Conservation (phyloP, 2,329 filamentous ascomycete genomes). For the Trichoderma brevicompactum region DNA sequence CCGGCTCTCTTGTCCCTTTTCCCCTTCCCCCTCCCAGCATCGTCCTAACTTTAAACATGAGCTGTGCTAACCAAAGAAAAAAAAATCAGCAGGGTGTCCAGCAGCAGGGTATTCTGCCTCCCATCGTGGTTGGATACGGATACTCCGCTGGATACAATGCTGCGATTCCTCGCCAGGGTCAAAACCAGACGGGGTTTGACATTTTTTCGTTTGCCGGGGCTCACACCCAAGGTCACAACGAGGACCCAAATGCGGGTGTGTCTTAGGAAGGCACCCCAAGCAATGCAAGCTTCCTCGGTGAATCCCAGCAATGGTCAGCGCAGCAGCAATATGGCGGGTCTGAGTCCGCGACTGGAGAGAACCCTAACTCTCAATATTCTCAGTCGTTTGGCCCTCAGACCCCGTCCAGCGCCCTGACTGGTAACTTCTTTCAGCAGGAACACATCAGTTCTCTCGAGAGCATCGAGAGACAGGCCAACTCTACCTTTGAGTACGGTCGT, state of each 20-base stretch:
- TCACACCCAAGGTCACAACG: constrained; percentile 25
- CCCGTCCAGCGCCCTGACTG: neutral
- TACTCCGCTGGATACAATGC: neutral
- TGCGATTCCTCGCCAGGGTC: neutral
- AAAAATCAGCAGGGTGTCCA: neutral
- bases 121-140: neutral
- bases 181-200: neutral
- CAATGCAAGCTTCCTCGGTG: neutral
- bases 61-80: neutral
- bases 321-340: neutral
- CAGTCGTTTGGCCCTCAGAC: neutral
- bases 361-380: neutral
- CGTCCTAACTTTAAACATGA: neutral
- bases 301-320: neutral
- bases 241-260: constrained; percentile 18
- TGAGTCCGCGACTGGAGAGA: neutral
- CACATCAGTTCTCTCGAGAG: neutral
- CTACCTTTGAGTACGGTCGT: neutral
- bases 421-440: neutral
- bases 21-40: neutral
- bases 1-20: neutral
- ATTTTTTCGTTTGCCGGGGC: constrained; percentile 18
- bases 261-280: constrained; percentile 32
- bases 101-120: neutral
- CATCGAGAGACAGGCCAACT: neutral